These are phyloP conservation scores for Ceratocystis huliohia DNA, from an alignment of 2,329 filamentous ascomycete genomes.

Conservation along the genomic window DNA sequence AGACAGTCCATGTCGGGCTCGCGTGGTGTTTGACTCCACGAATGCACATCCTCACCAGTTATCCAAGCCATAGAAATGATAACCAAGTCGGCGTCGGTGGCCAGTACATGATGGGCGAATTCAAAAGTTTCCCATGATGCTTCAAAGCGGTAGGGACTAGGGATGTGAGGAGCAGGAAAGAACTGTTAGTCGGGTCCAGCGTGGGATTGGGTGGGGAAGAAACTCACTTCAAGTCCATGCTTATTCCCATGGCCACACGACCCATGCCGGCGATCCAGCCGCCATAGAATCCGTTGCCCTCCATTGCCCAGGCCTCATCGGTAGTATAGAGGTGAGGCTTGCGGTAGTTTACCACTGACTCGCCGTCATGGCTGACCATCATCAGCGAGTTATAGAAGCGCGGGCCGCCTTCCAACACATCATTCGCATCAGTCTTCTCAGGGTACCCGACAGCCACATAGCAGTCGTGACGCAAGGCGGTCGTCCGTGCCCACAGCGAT, in stretches of 20 bases:
- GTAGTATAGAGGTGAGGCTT: constrained; percentile 46
- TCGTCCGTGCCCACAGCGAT: constrained; percentile 57
- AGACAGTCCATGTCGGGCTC: constrained; percentile 62
- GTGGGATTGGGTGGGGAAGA: too few species aligned
- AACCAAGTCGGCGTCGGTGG: constrained; percentile 46
- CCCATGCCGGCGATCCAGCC: constrained; percentile 38
- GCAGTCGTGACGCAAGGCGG: constrained; percentile 54
- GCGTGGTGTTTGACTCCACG: constrained; percentile 36
- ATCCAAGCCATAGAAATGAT: constrained; percentile 71
- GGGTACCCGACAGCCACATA: constrained; percentile 62
- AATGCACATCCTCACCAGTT: constrained; percentile 40
- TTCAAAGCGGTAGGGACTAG: constrained; percentile 30
- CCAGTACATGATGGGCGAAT: constrained; percentile 44
- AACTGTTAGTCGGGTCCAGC: background rate
- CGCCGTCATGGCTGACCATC: constrained; percentile 44
- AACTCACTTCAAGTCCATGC: constrained; percentile 51
- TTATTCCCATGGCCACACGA: constrained; percentile 45
- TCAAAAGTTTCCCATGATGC: constrained; percentile 32
- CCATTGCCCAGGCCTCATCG: constrained; percentile 46
- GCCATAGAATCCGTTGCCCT: constrained; percentile 41
- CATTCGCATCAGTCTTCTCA: constrained; percentile 45
- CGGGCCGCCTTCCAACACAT: constrained; percentile 38
- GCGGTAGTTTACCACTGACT: constrained; percentile 48
- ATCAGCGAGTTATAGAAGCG: constrained; percentile 46
- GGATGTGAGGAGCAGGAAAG: background rate